Percentiles rank a stretch among this genome's conserved stretches.
These are phyloP conservation scores for Aphanomyces astaci DNA, from an alignment of 352 stramenopile genomes.

Conservation along the genomic window DNA sequence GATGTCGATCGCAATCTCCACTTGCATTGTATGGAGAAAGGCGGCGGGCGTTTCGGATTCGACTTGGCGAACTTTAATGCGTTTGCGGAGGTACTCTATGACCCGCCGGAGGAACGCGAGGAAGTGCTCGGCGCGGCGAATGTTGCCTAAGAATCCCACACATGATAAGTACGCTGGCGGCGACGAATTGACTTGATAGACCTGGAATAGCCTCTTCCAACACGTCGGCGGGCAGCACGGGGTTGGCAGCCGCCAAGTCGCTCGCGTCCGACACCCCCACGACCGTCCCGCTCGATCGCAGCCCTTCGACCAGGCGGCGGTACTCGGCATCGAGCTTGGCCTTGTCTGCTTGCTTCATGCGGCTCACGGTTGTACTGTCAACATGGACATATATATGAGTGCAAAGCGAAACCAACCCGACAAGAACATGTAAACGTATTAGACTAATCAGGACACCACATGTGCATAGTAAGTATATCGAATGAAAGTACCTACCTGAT, in stretches of 20 bases:
- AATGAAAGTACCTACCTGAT: constrained; percentile 34
- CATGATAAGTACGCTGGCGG: too few relatives aligned
- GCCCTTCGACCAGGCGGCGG: constrained; percentile 89
- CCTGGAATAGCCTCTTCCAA: constrained; percentile 93
- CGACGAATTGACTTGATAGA: neutral
- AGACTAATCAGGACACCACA: neutral
- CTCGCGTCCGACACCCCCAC: constrained; percentile 42
- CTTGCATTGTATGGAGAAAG: constrained; percentile 93
- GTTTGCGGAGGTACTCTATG: constrained; percentile 88
- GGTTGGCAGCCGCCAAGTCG: constrained; percentile 55
- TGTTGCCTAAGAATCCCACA: constrained; percentile 70
- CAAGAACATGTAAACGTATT: neutral
- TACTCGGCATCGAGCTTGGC: constrained; percentile 92
- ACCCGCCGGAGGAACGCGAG: constrained; percentile 96
- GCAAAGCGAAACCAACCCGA: too few relatives aligned
- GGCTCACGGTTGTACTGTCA: constrained; percentile 60
- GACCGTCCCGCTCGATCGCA: constrained; percentile 86
- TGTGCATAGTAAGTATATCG: neutral
- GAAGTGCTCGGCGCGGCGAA: constrained; percentile 97
- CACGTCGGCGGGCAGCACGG: constrained; percentile 88
- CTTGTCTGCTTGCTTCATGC: constrained; percentile 88
- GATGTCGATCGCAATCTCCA: constrained; percentile 91
- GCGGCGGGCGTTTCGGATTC: constrained; percentile 94
- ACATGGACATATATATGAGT: too few relatives aligned
- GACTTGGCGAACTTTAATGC: constrained; percentile 82